Evolutionary conservation across 2,329 filamentous ascomycete genomes (phyloP), one percentile per base, ranked within the genome.

Genomic region (Diaporthe destruens): DNA sequence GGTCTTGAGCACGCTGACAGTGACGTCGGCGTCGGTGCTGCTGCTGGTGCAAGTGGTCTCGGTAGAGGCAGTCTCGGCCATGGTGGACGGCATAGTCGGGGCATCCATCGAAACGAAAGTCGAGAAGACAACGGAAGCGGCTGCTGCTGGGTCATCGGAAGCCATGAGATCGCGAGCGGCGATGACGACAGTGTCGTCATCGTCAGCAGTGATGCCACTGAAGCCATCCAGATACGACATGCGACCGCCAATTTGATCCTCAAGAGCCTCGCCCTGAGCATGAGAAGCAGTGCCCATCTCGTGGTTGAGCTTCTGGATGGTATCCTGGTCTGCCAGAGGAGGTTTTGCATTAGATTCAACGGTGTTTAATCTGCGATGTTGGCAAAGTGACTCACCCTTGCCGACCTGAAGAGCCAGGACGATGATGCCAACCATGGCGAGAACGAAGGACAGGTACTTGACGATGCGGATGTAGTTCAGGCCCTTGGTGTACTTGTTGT

Each of bases 261-360:
- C 54, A 42, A 57, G 29, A 57, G 12, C 32, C 18, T 7, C 12
- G 25, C 53, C 23, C 12, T 42, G 39, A 29, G 23, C 14, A 51
- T 7, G 54, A 54, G 63, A 2, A 23, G 53, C 34, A 18, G 16
- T 42, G 12, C 12, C 44, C 56, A 51, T 25, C 65, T 44, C 36
- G 32, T 72, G 9, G 9, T 65, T 61, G 56, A 70, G 56, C n/a
- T 70, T 49, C 47, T 70, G 36, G 36, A 75, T 18, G 11, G 74
- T 44, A 23, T 42, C 51, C 53, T 76, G 71, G 68, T 74, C 77
- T 79, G 53, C 20, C 11, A 54, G 6, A 44, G 20, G n/a, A 16
- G 57, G n/a, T n/a, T 20, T 23, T 20, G 14, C 42, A 2, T 36
- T 18, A 47, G 59, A n/a, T n/a, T 8, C 9, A 39, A 36, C 8